Base-by-base conservation (phyloP, 2,329 filamentous ascomycete genomes). In the Alternaria metachromatica region DNA sequence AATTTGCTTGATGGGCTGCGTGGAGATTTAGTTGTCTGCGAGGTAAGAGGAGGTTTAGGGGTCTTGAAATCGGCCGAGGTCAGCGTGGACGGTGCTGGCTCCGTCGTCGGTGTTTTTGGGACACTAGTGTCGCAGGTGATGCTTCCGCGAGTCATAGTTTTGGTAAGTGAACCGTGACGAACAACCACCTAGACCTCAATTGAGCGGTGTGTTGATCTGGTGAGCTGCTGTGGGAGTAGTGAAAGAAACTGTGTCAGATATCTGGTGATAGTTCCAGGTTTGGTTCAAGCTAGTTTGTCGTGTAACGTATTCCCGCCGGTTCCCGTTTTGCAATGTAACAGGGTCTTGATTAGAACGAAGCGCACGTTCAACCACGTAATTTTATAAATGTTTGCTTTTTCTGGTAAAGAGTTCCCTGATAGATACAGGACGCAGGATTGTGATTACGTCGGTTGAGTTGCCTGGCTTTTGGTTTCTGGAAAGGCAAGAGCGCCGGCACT, bases 1-100 rank as follows among this genome's bases (percentile, higher is more conserved):
- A 64, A 46, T n/a, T 53, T 66, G 30, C 72, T 73, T 10, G 49
- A 60, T 8, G 66, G 63, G 41, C 66, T 73, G 26, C 63, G 62
- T 20, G 61, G 62, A 15, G 64, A 65, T 41, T 56, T 64, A n/a
- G 37, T 55, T 37, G 41, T 55, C 23, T 65, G 43, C n/a, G 66
- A 49, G 11, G 43, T 45, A 18, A 60, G 18, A 9, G 51, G 21
- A 13, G 57, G 26, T 13, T 44, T 48, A 37, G 44, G 30, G 10
- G 53, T 20, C 28, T 37, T 21, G 37, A 41, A 41, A 41, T 41
- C 37, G 25, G 45, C 58, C 25, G 60, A 37, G 41, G 23, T 43
- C 20, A 20, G 46, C 20, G 9, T 61, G 21, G 33, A 28, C 28
- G 37, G 51, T 20, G 23, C 48, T 25, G 62, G 48, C 28, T 65